A percentile compares a stretch with the other conserved stretches of the same genome.
Evolutionary conservation across 148 eudicot genomes (phyloP).

Genomic region (Polygonum aviculare): DNA sequence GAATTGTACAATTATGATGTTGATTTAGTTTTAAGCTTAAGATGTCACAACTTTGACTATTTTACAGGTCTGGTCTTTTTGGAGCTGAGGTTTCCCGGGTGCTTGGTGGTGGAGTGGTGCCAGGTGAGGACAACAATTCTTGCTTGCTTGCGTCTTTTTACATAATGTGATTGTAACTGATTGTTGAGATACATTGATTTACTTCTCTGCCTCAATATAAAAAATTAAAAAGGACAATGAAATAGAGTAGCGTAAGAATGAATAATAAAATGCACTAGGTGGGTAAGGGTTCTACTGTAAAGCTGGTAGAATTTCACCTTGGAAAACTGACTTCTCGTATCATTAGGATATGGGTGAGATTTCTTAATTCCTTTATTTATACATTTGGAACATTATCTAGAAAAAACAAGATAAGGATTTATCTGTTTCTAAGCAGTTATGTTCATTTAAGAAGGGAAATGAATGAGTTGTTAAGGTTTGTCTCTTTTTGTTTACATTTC

Average conservation of each 20-base stretch:
- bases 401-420: neutral
- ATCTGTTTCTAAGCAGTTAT: neutral
- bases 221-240: neutral
- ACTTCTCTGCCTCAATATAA: neutral
- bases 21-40: neutral
- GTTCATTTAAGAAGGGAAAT: neutral
- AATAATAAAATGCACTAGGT: neutral
- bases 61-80: conserved; percentile 55
- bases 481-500: conserved; percentile 4
- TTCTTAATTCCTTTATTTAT: neutral
- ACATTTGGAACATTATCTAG: neutral
- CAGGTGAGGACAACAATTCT: conserved; percentile 35
- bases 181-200: neutral
- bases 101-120: conserved; percentile 94
- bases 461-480: neutral
- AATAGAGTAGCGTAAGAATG: neutral
- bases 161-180: neutral
- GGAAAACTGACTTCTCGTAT: neutral
- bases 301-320: neutral
- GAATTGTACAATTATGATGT: neutral
- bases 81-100: conserved; percentile 87
- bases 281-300: neutral
- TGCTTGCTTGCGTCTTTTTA: neutral
- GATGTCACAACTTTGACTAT: conserved; percentile 5
- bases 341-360: neutral